Evolutionary conservation across 805 yeast species (phyloP).

Genomic region (Wickerhamomyces queroliae): DNA sequence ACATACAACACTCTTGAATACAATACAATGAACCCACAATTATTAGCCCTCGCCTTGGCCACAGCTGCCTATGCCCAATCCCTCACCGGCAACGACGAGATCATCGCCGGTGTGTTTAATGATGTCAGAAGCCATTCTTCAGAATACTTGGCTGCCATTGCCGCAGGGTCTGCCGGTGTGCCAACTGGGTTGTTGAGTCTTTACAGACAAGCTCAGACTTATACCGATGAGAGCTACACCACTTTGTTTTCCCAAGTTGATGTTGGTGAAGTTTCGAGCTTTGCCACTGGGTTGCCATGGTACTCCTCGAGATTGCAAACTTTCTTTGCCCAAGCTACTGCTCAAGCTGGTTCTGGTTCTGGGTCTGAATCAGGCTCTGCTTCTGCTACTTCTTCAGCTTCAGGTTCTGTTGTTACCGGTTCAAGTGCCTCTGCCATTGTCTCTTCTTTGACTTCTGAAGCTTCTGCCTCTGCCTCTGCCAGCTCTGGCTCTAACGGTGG

Average conservation of each 20-base stretch:
- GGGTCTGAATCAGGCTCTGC: constrained; percentile 7
- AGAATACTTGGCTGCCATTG: constrained; percentile 17
- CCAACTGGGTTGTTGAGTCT: constrained; percentile 24
- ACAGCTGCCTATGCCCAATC: too few relatives aligned
- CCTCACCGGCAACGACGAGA: neutral
- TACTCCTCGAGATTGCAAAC: constrained; percentile 22
- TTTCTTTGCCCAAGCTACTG: constrained; percentile 6
- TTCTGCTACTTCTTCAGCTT: constrained; percentile 4
- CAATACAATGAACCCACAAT: too few relatives aligned
- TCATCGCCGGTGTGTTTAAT: neutral
- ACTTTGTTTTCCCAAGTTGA: constrained; percentile 23
- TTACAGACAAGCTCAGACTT: constrained; percentile 23
- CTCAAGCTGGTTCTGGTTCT: constrained; percentile 6
- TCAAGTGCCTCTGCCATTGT: constrained; percentile 3
- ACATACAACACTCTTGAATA: too few relatives aligned
- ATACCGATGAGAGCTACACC: constrained; percentile 29
- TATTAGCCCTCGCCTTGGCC: too few relatives aligned
- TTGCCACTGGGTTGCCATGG: constrained; percentile 28
- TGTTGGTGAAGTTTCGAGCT: constrained; percentile 18
- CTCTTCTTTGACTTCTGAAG: constrained; percentile 6
- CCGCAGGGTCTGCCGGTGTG: constrained; percentile 18
- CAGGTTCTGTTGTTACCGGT: constrained; percentile 10
- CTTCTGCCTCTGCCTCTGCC: constrained; percentile 6
- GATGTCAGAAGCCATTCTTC: constrained; percentile 14
- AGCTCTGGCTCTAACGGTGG: too few relatives aligned